Conservation (phyloP, 2,329 filamentous ascomycete genomes). For the Penicillium sp. region DNA sequence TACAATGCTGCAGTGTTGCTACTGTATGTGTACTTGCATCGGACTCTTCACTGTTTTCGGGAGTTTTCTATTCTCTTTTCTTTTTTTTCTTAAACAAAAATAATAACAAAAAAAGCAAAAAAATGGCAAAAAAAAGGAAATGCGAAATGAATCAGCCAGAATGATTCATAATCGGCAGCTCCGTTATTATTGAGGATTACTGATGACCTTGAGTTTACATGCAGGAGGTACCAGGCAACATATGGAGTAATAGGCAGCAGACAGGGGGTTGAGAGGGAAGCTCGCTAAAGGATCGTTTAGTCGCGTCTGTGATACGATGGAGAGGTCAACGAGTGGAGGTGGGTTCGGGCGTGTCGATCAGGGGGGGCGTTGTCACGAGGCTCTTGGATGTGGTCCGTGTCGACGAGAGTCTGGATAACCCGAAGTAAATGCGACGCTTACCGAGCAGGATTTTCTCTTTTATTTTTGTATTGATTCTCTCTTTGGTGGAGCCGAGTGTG, state of each 20-base stretch:
- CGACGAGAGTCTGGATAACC: background rate
- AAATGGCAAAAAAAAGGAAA: too few relatives aligned
- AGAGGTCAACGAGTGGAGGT: background rate
- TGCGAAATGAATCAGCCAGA: background rate
- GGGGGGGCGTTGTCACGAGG: constrained; percentile 10
- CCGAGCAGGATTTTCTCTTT: background rate
- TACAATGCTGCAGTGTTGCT: background rate
- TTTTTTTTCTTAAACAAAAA: too few relatives aligned
- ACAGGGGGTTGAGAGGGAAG: background rate
- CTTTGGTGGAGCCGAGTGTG: background rate
- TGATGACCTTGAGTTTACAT: background rate
- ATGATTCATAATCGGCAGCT: background rate
- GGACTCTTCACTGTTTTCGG: background rate
- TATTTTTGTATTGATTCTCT: background rate
- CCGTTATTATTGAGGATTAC: too few relatives aligned
- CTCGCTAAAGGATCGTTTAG: constrained; percentile 1
- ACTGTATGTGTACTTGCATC: background rate
- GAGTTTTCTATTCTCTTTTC: background rate
- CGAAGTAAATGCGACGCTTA: background rate
- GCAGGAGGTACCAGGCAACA: background rate
- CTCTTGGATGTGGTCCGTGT: constrained; percentile 3
- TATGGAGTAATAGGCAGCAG: background rate
- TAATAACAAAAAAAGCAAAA: too few relatives aligned
- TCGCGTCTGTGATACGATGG: constrained; percentile 5
- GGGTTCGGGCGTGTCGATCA: constrained; percentile 6